Conservation (phyloP, 345 rosid species). For the rapeseed (Brassica napus) region DNA sequence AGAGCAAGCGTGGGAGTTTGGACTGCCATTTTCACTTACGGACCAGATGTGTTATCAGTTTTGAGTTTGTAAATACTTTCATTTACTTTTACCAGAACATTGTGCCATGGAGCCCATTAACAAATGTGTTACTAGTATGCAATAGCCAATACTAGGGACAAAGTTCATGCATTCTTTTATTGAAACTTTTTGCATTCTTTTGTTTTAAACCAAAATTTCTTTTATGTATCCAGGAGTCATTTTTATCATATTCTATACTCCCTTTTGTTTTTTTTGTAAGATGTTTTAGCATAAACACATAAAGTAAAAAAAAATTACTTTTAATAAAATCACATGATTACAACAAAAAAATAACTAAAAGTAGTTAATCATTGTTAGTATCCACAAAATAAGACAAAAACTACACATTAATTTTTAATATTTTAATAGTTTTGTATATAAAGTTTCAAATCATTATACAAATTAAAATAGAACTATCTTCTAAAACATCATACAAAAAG, state of each 20-base stretch:
- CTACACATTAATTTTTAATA: too few relatives aligned
- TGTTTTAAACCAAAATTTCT: neutral
- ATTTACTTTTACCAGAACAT: neutral
- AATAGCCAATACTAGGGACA: neutral
- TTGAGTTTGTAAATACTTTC: neutral
- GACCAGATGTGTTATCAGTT: conserved; percentile 24
- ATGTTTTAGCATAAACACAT: too few relatives aligned
- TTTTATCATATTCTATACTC: neutral
- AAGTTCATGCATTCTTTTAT: neutral
- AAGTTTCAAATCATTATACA: too few relatives aligned
- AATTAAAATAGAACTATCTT: too few relatives aligned
- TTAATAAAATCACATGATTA: too few relatives aligned
- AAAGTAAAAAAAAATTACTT: too few relatives aligned
- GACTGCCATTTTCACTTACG: conserved; percentile 28
- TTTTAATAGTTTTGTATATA: too few relatives aligned
- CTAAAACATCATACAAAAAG: too few relatives aligned
- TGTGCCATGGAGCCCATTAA: neutral
- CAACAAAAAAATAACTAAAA: too few relatives aligned
- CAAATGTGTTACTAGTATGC: neutral
- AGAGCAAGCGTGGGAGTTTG: conserved; percentile 58
- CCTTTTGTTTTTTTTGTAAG: too few relatives aligned
- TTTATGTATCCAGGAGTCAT: neutral
- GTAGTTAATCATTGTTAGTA: too few relatives aligned
- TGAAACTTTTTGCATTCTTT: neutral
- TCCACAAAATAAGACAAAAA: too few relatives aligned